phyloP scores from a whole-genome alignment of 2,329 filamentous ascomycete species.

The Colletotrichum coccodes region DNA sequence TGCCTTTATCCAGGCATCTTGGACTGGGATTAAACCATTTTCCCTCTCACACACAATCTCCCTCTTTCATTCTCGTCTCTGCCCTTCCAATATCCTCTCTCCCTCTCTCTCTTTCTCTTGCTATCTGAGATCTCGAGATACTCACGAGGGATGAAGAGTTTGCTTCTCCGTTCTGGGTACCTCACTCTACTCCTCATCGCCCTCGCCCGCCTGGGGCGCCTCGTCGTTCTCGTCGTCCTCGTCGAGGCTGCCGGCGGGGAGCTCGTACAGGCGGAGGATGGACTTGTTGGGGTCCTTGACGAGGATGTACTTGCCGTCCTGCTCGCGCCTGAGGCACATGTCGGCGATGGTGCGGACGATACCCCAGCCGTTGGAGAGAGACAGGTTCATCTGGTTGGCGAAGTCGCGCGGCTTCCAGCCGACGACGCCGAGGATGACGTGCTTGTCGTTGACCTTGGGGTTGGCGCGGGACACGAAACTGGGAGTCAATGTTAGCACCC shows the following conservation, averaged over 20 bases:
- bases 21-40: conserved; percentile 15
- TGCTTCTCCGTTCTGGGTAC: background rate
- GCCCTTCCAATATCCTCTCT: background rate
- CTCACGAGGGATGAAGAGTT: background rate
- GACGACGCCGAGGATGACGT: conserved; percentile 93
- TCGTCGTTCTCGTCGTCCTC: conserved; percentile 83
- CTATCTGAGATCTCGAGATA: background rate
- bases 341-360: conserved; percentile 98
- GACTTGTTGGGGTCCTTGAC: conserved; percentile 97
- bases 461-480: conserved; percentile 96
- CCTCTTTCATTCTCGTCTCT: background rate
- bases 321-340: conserved; percentile 81
- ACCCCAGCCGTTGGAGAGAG: conserved; percentile 97
- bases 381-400: conserved; percentile 97
- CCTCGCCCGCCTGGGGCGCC: conserved; percentile 58
- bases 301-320: conserved; percentile 82
- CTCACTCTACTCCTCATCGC: conserved; percentile 42
- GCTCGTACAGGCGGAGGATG: conserved; percentile 91
- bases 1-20: conserved; percentile 20
- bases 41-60: background rate
- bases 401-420: conserved; percentile 99
- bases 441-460: conserved; percentile 91
- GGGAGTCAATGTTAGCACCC: conserved; percentile 39
- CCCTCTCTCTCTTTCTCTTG: background rate
- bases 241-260: conserved; percentile 88